Evolutionary conservation across 2,329 filamentous ascomycete species (phyloP), one percentile per base, ranked within the genome.

Genomic region (Penicillium sclerotiorum): DNA sequence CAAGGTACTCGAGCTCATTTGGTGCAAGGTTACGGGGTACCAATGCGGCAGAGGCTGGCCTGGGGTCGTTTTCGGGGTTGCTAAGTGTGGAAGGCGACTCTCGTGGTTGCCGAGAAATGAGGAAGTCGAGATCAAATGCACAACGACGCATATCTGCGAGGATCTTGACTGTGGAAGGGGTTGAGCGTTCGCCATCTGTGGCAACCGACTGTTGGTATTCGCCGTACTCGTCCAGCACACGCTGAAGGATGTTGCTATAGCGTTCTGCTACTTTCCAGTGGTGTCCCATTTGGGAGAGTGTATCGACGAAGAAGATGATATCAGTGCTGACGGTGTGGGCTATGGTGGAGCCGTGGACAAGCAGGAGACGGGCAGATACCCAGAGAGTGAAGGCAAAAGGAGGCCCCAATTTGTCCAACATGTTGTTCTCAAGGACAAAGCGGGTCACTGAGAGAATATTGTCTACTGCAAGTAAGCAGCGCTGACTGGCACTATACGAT

Each of bases 371-470:
- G 5, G 92, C 90, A 3, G 89, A 90, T 13, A 96, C 92, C 92
- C 92, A 96, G 1, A 96, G 78, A 0, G 89, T 91, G 66, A 96
- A 96, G 3, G 91, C 91, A 67, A 96, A 96, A 0, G 90, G 91
- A 0, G 91, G 91, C 0, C 92, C 92, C 13, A 96, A 82, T 67
- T 91, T 91, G 42, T 84, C 80, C 17, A 96, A 78, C 67, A 95
- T 81, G 44, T 81, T 80, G 60, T 90, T 87, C 52, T 83, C 83
- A 22, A 88, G 81, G 11, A 95, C 90, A 62, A 90, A 91, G 53
- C 88, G 86, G 53, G 86, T 87, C 1, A 96, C 79, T 0, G 87
- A 84, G 30, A 87, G 84, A 50, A 96, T 90, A 62, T 88, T 88
- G 65, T 92, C 87, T 8, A 95, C 92, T 1, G 92, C 91, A 3